These are phyloP conservation scores for Alternaria atra DNA, from an alignment of 2,329 filamentous ascomycete species.

Conservation along the genomic window DNA sequence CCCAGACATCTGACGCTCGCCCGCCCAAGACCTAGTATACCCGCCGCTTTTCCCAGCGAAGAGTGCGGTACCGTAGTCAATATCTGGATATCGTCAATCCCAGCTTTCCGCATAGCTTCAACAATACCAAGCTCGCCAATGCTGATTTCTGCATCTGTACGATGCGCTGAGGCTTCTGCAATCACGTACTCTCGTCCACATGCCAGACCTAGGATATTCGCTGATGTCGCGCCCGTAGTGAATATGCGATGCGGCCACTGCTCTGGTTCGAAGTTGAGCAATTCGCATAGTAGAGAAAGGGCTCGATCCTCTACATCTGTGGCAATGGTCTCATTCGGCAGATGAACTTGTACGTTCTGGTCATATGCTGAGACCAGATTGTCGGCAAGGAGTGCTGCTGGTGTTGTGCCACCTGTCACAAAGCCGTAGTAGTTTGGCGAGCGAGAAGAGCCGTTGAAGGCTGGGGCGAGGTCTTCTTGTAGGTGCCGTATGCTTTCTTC, in stretches of 20 bases:
- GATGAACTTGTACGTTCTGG: conserved; percentile 84
- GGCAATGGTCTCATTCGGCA: conserved; percentile 76
- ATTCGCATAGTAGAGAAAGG: conserved; percentile 71
- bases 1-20: conserved; percentile 70
- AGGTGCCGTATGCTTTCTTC: conserved; percentile 56
- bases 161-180: conserved; percentile 53
- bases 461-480: conserved; percentile 59
- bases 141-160: conserved; percentile 38
- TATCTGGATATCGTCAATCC: conserved; percentile 74
- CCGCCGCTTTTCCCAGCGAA: conserved; percentile 83
- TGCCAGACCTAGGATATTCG: conserved; percentile 71
- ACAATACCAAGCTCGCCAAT: conserved; percentile 77
- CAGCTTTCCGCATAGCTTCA: conserved; percentile 69
- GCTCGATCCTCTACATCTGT: conserved; percentile 80
- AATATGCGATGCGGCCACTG: conserved; percentile 79
- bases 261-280: conserved; percentile 67
- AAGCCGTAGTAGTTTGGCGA: conserved; percentile 76
- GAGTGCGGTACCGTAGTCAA: conserved; percentile 86
- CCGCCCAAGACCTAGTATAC: conserved; percentile 80
- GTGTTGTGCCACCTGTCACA: conserved; percentile 82
- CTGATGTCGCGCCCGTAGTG: conserved; percentile 75
- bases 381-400: conserved; percentile 82
- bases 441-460: conserved; percentile 70
- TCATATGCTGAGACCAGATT: conserved; percentile 82
- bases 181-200: conserved; percentile 76